phyloP scores from a whole-genome alignment of 2,329 filamentous ascomycete species.

The Aspergillus proliferans region DNA sequence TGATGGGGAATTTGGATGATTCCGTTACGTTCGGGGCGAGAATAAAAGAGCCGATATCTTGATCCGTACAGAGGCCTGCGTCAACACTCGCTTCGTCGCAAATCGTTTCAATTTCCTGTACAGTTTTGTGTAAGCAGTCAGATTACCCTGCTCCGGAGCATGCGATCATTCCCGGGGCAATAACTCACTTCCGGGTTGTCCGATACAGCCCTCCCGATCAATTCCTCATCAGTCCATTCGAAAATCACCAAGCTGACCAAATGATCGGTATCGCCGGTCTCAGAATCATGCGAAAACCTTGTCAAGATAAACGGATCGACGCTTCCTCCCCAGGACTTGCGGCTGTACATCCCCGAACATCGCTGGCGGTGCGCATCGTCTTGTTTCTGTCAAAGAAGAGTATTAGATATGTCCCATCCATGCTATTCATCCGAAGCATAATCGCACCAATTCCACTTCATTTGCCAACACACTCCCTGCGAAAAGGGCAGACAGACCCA shows the following conservation, averaged over 20 bases:
- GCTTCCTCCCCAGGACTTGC: slow-evolving; percentile 77
- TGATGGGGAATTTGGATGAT: slow-evolving; percentile 63
- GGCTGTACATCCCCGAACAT: slow-evolving; percentile 93
- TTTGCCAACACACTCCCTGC: slow-evolving; percentile 36
- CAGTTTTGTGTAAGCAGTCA: slow-evolving; percentile 25
- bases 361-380: slow-evolving; percentile 70
- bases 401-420: not conserved
- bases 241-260: slow-evolving; percentile 83
- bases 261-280: slow-evolving; percentile 60
- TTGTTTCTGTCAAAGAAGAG: slow-evolving; percentile 54
- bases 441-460: slow-evolving; percentile 41
- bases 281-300: slow-evolving; percentile 62
- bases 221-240: slow-evolving; percentile 79
- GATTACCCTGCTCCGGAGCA: slow-evolving; percentile 7
- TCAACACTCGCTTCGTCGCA: slow-evolving; percentile 69
- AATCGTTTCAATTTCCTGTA: slow-evolving; percentile 57
- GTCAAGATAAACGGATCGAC: slow-evolving; percentile 84
- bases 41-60: slow-evolving; percentile 80
- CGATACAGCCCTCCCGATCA: slow-evolving; percentile 64
- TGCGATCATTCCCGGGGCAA: not conserved
- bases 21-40: slow-evolving; percentile 69
- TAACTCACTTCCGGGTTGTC: slow-evolving; percentile 49
- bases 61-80: slow-evolving; percentile 64
- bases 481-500: slow-evolving; percentile 32
- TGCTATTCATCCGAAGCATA: not conserved